Conservation (phyloP, 176 grass and related monocot species). For the Poa annua region DNA sequence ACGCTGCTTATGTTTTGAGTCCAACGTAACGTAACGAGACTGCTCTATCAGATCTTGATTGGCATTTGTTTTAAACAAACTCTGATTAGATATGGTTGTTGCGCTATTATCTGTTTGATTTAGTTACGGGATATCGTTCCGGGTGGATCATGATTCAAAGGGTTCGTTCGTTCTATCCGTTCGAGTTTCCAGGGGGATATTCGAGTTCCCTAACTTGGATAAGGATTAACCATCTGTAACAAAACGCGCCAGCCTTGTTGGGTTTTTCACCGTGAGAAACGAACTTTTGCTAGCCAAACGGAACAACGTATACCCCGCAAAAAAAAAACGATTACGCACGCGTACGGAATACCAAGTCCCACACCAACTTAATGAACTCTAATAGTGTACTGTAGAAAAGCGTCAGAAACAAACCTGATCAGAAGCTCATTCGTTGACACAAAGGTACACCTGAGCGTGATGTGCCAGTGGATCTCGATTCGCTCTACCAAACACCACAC, state of each 20-base stretch:
- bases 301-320: background rate
- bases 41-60: background rate
- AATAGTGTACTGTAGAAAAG: background rate
- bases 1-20: background rate
- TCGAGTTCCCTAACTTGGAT: background rate
- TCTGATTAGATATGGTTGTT: background rate
- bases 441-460: constrained; percentile 12
- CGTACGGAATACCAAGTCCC: background rate
- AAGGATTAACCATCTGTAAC: background rate
- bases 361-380: constrained; percentile 11
- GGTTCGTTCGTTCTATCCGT: background rate
- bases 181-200: background rate
- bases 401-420: background rate
- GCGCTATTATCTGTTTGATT: background rate
- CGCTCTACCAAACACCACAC: constrained; percentile 34
- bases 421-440: background rate
- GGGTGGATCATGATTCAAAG: too few relatives aligned
- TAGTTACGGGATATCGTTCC: background rate
- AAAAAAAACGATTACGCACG: background rate
- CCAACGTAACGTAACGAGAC: background rate
- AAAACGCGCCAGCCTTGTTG: background rate
- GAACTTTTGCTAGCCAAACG: background rate
- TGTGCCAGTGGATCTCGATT: constrained; percentile 3
- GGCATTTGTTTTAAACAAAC: background rate
- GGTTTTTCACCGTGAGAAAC: background rate